A percentile compares a stretch with the other conserved stretches of the same genome.
Evolutionary conservation across 805 yeast genomes (phyloP).

Genomic region (Nakazawaea wickerhamii): DNA sequence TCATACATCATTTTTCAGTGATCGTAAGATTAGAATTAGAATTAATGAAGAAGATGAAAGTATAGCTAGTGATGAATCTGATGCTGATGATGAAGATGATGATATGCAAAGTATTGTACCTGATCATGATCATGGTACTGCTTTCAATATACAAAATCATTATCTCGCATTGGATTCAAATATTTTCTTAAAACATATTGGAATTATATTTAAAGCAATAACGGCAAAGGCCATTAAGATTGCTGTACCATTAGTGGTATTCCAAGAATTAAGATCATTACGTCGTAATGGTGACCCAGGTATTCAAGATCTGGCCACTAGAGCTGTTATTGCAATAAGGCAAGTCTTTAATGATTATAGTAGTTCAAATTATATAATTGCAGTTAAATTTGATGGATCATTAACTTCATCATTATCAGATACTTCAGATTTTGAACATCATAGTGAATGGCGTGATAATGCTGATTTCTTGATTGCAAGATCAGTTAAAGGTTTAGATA

Average conservation of each 20-base stretch:
- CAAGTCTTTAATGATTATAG: constrained; percentile 42
- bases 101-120: constrained; percentile 16
- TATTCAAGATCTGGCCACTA: constrained; percentile 73
- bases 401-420: constrained; percentile 65
- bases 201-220: constrained; percentile 64
- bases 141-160: background rate
- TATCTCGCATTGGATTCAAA: constrained; percentile 69
- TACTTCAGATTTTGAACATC: constrained; percentile 68
- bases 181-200: constrained; percentile 78
- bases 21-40: constrained; percentile 11
- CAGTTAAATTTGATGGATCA: constrained; percentile 65
- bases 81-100: constrained; percentile 28
- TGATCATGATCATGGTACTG: constrained; percentile 20
- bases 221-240: constrained; percentile 53
- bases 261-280: constrained; percentile 69
- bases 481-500: constrained; percentile 39
- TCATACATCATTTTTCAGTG: background rate
- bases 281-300: constrained; percentile 67
- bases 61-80: constrained; percentile 24
- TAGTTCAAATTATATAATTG: constrained; percentile 45
- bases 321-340: constrained; percentile 70
- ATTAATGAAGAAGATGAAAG: constrained; percentile 21
- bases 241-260: constrained; percentile 68
- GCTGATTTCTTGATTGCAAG: constrained; percentile 66
- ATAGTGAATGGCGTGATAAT: constrained; percentile 64